Evolutionary conservation across 2,329 filamentous ascomycete genomes (phyloP), one percentile per base, ranked within the genome.

Genomic region (Xylariaceae sp.): DNA sequence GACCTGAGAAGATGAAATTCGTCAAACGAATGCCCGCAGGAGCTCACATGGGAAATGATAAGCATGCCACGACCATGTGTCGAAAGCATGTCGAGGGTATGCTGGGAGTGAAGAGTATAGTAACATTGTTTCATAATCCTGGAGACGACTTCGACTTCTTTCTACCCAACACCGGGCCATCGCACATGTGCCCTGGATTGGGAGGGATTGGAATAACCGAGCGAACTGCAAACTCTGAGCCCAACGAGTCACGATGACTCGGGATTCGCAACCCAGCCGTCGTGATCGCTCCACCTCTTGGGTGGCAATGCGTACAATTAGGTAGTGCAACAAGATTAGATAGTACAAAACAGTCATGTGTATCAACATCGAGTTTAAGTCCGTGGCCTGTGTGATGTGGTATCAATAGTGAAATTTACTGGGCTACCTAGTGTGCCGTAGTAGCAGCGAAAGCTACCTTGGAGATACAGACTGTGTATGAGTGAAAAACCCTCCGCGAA

Each of bases 301-400:
- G 30, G n/a, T n/a, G n/a, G n/a, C n/a, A n/a, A n/a, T 21, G 15
- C n/a, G 37, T 19, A 13, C 34, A 44, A 22, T 37, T 48, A 53
- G 46, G 53, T 51, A 53, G 49, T 53, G 48, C 34, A 53, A 53
- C 21, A 43, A 55, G 18, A 53, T 47, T 58, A 58, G 56, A 58
- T 58, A 58, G 56, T 42, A 50, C 47, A 51, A 58, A 53, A 56
- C 34, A 45, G 37, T 18, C 53, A 58, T 26, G 19, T 34, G 40
- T 44, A 41, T 53, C 12, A 18, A 29, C 34, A 18, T 32, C 29
- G n/a, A 29, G 5, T 34, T 19, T 32, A 29, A 46, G 13, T 5
- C 34, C 15, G 29, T 50, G 37, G 42, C 26, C 44, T 26, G 21
- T 22, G 19, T 37, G 22, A 42, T 49, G n/a, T n/a, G 3, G 36